Evolutionary conservation across 208 protist species (phyloP).

Genomic region (Phytomonas serpens): DNA sequence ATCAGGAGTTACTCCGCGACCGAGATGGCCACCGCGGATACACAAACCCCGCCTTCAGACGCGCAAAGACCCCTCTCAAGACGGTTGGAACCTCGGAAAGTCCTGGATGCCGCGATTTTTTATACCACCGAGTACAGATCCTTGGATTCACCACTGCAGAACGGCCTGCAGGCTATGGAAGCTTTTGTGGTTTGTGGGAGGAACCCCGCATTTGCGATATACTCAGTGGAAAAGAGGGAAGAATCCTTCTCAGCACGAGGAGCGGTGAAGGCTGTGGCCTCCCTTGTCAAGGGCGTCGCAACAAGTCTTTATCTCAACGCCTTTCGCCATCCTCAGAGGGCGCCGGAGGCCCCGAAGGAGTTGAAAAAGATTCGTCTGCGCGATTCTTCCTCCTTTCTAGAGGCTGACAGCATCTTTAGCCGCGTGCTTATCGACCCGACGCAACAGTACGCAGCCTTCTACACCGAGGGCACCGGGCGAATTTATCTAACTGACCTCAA

Average conservation of each 20-base stretch:
- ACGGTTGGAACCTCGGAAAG: too few relatives aligned
- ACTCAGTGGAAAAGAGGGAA: constrained; percentile 32
- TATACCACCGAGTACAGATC: too few relatives aligned
- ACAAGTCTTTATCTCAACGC: constrained; percentile 32
- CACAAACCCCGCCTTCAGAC: constrained; percentile 11
- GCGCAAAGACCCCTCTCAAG: background rate
- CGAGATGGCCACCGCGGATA: constrained; percentile 22
- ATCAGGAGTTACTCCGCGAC: constrained; percentile 24
- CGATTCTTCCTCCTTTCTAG: constrained; percentile 24
- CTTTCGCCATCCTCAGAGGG: constrained; percentile 6
- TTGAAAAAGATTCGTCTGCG: constrained; percentile 27
- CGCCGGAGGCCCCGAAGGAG: constrained; percentile 11
- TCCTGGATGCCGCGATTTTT: too few relatives aligned
- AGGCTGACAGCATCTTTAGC: constrained; percentile 43
- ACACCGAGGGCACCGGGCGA: constrained; percentile 34
- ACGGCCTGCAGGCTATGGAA: constrained; percentile 6
- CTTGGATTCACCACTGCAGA: too few relatives aligned
- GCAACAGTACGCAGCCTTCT: constrained; percentile 59
- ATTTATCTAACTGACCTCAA: constrained; percentile 61
- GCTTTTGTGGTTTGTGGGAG: constrained; percentile 45
- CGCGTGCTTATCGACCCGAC: constrained; percentile 55
- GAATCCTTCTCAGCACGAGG: constrained; percentile 29
- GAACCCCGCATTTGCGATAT: constrained; percentile 39
- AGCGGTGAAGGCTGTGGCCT: constrained; percentile 41
- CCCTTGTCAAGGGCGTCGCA: constrained; percentile 33